phyloP scores from a whole-genome alignment of 2,329 filamentous ascomycete genomes.

The Talaromyces piceae region DNA sequence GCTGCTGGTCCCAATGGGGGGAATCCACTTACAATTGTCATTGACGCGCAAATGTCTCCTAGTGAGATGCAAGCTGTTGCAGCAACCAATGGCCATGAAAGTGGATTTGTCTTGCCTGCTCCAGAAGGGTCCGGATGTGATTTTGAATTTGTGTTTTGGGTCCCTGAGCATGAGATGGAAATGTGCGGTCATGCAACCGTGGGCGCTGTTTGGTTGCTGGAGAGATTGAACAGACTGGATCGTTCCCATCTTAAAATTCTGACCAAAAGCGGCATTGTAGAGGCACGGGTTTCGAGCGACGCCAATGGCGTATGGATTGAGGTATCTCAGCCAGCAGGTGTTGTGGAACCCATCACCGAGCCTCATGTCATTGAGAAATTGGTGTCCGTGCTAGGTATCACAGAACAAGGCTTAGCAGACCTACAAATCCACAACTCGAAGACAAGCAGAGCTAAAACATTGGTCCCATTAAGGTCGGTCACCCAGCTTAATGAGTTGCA shows the following conservation, averaged over 20 bases:
- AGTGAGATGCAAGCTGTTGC: neutral
- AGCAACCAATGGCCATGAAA: conserved; percentile 1
- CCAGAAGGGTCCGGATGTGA: neutral
- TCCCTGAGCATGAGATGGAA: conserved; percentile 11
- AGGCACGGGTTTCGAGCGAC: neutral
- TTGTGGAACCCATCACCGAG: neutral
- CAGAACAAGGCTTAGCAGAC: neutral
- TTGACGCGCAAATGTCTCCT: neutral
- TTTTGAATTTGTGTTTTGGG: neutral
- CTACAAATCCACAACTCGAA: neutral
- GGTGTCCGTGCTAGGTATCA: neutral
- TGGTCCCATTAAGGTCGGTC: neutral
- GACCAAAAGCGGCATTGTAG: neutral
- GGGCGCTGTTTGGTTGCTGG: conserved; percentile 13
- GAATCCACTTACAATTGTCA: neutral
- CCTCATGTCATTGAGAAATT: neutral
- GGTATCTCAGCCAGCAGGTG: neutral
- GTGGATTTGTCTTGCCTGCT: conserved; percentile 1
- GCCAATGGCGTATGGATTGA: neutral
- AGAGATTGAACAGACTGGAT: conserved; percentile 2
- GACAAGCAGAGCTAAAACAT: neutral
- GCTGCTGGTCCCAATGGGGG: neutral
- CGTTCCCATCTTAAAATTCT: neutral
- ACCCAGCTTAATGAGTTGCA: neutral
- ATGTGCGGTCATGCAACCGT: conserved; percentile 14